Conservation (phyloP, 352 stramenopile genomes). For the Globisporangium cystogenes region DNA sequence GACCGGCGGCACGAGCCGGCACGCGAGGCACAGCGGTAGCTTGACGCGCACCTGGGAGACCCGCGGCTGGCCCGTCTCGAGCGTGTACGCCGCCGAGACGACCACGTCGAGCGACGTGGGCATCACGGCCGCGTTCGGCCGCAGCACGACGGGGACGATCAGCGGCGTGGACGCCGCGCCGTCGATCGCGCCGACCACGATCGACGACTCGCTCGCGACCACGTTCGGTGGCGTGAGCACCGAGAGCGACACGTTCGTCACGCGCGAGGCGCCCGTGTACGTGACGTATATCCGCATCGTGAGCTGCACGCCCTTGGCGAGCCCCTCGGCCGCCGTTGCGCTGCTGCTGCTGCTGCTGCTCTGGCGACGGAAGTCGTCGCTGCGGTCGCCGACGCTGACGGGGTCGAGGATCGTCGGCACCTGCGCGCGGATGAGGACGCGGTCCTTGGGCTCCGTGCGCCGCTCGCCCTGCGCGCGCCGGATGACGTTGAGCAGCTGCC, state of each 20-base stretch:
- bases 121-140: constrained; percentile 39
- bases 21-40: constrained; percentile 73
- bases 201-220: constrained; percentile 45
- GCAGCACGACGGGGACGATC: constrained; percentile 57
- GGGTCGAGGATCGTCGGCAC: constrained; percentile 66
- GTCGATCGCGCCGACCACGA: constrained; percentile 69
- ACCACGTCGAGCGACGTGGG: constrained; percentile 58
- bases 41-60: constrained; percentile 55
- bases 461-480: constrained; percentile 63
- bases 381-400: constrained; percentile 23
- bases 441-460: constrained; percentile 61
- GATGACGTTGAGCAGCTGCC: constrained; percentile 84
- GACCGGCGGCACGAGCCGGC: constrained; percentile 61
- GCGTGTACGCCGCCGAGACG: constrained; percentile 67
- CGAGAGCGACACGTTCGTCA: constrained; percentile 76
- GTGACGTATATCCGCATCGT: constrained; percentile 82
- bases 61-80: constrained; percentile 62
- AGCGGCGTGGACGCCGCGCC: constrained; percentile 53
- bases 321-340: neutral
- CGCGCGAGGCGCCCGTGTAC: constrained; percentile 61
- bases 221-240: constrained; percentile 63
- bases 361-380: constrained; percentile 12
- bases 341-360: neutral
- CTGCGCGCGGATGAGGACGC: constrained; percentile 69
- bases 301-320: constrained; percentile 30